A percentile compares a stretch with the other conserved stretches of the same genome.
These are phyloP conservation scores for Laguncularia racemosa DNA, from an alignment of 345 rosid genomes.

Conservation along the genomic window DNA sequence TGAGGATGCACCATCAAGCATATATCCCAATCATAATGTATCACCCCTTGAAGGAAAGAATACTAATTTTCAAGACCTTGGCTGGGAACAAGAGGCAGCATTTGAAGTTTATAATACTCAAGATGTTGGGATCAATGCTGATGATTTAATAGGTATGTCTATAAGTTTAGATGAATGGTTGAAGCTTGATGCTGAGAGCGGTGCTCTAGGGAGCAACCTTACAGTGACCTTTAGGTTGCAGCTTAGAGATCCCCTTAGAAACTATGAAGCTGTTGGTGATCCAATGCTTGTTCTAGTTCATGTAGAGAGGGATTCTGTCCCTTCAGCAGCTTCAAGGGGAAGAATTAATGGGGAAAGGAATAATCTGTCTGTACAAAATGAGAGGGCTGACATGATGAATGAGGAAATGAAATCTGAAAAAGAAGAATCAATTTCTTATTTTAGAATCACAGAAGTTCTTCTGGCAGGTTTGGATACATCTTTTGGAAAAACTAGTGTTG, in stretches of 20 bases:
- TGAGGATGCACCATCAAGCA: conserved; percentile 43
- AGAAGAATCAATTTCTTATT: conserved; percentile 16
- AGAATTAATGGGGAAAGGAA: conserved; percentile 13
- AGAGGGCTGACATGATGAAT: not conserved
- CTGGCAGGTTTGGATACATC: conserved; percentile 52
- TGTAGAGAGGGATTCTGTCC: conserved; percentile 36
- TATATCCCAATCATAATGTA: conserved; percentile 20
- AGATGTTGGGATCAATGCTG: conserved; percentile 16
- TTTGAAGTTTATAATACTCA: conserved; percentile 13
- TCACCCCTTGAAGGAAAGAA: conserved; percentile 11
- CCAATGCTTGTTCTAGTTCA: conserved; percentile 69
- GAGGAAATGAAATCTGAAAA: conserved; percentile 3
- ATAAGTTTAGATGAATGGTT: conserved; percentile 61
- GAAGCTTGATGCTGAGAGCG: conserved; percentile 36
- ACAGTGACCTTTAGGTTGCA: conserved; percentile 44
- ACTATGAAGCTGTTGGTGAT: conserved; percentile 64
- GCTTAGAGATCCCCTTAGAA: conserved; percentile 60
- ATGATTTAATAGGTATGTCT: conserved; percentile 35
- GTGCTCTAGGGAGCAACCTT: conserved; percentile 36
- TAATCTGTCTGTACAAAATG: not conserved
- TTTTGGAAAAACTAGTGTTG: conserved; percentile 25
- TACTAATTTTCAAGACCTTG: conserved; percentile 7
- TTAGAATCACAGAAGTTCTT: conserved; percentile 41
- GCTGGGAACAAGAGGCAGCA: conserved; percentile 15
- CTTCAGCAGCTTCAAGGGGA: conserved; percentile 11